Evolutionary conservation across 2,329 filamentous ascomycete species (phyloP), one percentile per base, ranked within the genome.

Genomic region (Thermothelomyces thermophilus): DNA sequence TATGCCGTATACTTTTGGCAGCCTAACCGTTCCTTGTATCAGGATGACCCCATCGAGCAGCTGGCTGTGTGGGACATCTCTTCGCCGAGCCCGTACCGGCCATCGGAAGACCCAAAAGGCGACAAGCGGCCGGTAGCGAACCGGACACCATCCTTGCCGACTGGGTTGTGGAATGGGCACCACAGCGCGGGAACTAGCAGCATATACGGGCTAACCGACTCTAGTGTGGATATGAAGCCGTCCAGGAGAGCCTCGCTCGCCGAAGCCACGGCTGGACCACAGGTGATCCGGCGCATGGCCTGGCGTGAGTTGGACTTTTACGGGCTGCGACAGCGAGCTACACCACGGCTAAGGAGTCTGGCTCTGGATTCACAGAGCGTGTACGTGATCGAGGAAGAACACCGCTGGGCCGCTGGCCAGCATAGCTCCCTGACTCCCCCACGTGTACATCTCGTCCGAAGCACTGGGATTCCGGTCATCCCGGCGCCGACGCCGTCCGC

Each of bases 1-100:
- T 84, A 83, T 63, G 77, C 72, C 34, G 67, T 82, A 13, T 84
- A 83, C 62, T 69, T 77, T 24, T 83, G 79, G 79, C 77, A 82
- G 57, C 73, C 76, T 2, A 76, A 76, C 55, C 73, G 73, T 40
- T 75, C 74, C 39, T 67, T 75, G 33, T 79, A 75, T 31, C 75
- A 80, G 45, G 75, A 79, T 57, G 72, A 74, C 11, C 78, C 78
- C 0, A 71, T 79, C 14, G 80, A 84, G 60, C 71, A 74, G 30
- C 65, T 84, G 24, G 73, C 72, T 14, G 66, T 84, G 9, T 84
- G 79, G 79, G 74, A 83, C 48, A 77, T 84, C 34, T 73, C 74
- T 2, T 63, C 65, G 0, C 65, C 71, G 1, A 75, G 73, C 4
- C 34, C 64, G 0, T 77, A 79, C 59, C 68, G 68, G 3, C 74